Percentiles rank a stretch among this genome's conserved stretches.
phyloP scores from a whole-genome alignment of 2,329 filamentous ascomycete genomes.

The Leptographium flavum region DNA sequence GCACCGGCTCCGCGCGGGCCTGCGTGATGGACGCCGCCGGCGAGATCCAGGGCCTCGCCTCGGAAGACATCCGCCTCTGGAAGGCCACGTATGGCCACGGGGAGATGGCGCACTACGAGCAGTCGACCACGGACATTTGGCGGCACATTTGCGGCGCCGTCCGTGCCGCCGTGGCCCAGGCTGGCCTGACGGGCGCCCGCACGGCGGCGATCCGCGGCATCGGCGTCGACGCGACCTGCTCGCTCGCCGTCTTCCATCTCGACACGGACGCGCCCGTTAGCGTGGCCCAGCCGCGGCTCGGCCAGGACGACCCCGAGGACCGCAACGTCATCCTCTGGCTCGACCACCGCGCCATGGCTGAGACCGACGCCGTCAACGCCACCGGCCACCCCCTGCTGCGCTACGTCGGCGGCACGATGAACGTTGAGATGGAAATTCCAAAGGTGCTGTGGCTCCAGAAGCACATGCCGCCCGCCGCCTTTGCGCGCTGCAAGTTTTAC shows the following conservation, averaged over 20 bases:
- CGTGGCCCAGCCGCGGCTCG: slow-evolving; percentile 78
- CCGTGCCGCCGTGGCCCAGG: slow-evolving; percentile 66
- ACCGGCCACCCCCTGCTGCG: slow-evolving; percentile 85
- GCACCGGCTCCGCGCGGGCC: slow-evolving; percentile 86
- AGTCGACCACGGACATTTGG: slow-evolving; percentile 98
- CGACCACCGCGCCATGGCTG: slow-evolving; percentile 80
- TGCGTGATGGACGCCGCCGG: slow-evolving; percentile 89
- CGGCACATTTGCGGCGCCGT: slow-evolving; percentile 83
- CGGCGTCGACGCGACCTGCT: slow-evolving; percentile 98
- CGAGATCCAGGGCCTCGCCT: slow-evolving; percentile 66
- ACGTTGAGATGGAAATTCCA: slow-evolving; percentile 98
- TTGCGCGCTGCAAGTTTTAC: slow-evolving; percentile 91
- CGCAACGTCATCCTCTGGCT: slow-evolving; percentile 96
- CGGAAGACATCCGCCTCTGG: slow-evolving; percentile 68
- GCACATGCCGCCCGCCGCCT: slow-evolving; percentile 85
- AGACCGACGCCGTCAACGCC: slow-evolving; percentile 86
- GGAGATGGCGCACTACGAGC: slow-evolving; percentile 55
- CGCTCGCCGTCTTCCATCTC: slow-evolving; percentile 74
- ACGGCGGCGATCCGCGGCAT: slow-evolving; percentile 68
- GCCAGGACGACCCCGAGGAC: slow-evolving; percentile 48
- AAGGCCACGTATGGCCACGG: slow-evolving; percentile 56
- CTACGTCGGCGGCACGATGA: slow-evolving; percentile 97
- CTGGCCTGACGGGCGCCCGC: slow-evolving; percentile 48
- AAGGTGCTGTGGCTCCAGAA: slow-evolving; percentile 98
- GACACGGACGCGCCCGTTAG: slow-evolving; percentile 82